Percentiles rank a stretch among this genome's conserved stretches.
phyloP scores from a whole-genome alignment of 2,329 filamentous ascomycete species.

The Cadophora sp. region DNA sequence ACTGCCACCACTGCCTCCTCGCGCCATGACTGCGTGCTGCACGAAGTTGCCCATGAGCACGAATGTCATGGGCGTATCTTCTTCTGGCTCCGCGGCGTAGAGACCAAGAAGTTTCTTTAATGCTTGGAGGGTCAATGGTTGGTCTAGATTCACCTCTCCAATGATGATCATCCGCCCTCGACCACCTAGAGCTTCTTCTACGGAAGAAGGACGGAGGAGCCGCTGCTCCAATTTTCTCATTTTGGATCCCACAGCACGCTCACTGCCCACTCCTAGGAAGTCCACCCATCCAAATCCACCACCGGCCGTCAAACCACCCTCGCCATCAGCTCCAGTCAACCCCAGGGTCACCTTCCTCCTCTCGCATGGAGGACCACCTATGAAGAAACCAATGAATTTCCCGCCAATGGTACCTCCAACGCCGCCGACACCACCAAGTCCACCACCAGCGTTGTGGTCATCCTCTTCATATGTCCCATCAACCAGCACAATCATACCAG shows the following conservation, averaged over 20 bases:
- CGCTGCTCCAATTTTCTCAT: constrained; percentile 83
- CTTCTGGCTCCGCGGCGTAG: constrained; percentile 72
- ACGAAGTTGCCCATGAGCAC: constrained; percentile 87
- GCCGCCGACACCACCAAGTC: constrained; percentile 77
- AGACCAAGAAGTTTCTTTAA: constrained; percentile 77
- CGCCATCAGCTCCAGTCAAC: constrained; percentile 60
- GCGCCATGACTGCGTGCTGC: constrained; percentile 67
- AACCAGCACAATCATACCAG: constrained; percentile 94
- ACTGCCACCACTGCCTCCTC: constrained; percentile 76
- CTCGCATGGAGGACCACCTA: constrained; percentile 92
- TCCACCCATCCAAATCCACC: constrained; percentile 97
- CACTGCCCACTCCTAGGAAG: constrained; percentile 89
- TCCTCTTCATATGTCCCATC: constrained; percentile 98
- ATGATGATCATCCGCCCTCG: constrained; percentile 73
- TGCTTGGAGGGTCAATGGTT: constrained; percentile 80
- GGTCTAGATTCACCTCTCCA: constrained; percentile 86
- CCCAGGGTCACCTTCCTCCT: constrained; percentile 81
- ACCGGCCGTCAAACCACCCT: constrained; percentile 66
- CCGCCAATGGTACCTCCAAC: constrained; percentile 93
- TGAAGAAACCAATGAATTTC: constrained; percentile 86
- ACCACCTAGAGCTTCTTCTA: constrained; percentile 42
- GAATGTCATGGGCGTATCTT: constrained; percentile 77
- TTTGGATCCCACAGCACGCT: constrained; percentile 79
- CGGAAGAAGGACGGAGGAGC: constrained; percentile 55
- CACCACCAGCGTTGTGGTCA: constrained; percentile 72